Conservation (phyloP, 805 yeast species). For the Ogataea henricii region DNA sequence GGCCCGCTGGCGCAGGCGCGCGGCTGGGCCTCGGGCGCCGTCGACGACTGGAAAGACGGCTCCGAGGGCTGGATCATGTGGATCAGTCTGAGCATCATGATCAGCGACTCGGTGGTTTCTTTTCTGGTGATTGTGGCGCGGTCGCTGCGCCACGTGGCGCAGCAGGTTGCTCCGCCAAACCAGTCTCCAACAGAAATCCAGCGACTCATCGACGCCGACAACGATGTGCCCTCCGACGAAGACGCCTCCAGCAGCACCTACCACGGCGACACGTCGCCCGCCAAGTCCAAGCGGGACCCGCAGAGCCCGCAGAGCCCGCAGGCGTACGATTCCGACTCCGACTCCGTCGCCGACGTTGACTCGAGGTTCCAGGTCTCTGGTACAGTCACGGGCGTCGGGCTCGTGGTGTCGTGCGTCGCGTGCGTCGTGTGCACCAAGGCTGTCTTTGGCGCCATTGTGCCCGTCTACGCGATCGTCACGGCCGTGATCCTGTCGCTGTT, state of each 20-base stretch:
- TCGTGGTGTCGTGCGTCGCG: conserved; percentile 61
- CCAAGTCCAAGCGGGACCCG: neutral
- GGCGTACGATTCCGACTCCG: conserved; percentile 14
- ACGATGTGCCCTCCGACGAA: conserved; percentile 24
- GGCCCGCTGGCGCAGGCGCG: conserved; percentile 71
- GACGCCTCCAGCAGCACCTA: conserved; percentile 24
- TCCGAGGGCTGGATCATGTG: conserved; percentile 98
- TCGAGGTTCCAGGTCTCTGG: conserved; percentile 50
- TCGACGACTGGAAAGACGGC: conserved; percentile 91
- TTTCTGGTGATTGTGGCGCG: conserved; percentile 61
- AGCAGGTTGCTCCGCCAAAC: neutral
- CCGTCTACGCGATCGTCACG: conserved; percentile 63
- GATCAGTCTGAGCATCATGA: conserved; percentile 92
- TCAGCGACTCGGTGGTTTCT: conserved; percentile 84
- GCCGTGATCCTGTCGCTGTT: conserved; percentile 78
- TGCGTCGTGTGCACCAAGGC: conserved; percentile 65
- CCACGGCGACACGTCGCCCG: conserved; percentile 22
- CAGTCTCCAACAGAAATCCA: conserved; percentile 6
- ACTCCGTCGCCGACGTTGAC: conserved; percentile 34
- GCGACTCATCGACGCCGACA: conserved; percentile 11
- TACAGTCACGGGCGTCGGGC: conserved; percentile 56
- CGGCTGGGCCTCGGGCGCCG: conserved; percentile 89
- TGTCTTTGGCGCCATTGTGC: conserved; percentile 73
- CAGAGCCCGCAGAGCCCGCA: too few relatives aligned
- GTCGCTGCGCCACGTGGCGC: conserved; percentile 33